Evolutionary conservation across 2,329 filamentous ascomycete species (phyloP).

Genomic region (Acrocalymma vagum): DNA sequence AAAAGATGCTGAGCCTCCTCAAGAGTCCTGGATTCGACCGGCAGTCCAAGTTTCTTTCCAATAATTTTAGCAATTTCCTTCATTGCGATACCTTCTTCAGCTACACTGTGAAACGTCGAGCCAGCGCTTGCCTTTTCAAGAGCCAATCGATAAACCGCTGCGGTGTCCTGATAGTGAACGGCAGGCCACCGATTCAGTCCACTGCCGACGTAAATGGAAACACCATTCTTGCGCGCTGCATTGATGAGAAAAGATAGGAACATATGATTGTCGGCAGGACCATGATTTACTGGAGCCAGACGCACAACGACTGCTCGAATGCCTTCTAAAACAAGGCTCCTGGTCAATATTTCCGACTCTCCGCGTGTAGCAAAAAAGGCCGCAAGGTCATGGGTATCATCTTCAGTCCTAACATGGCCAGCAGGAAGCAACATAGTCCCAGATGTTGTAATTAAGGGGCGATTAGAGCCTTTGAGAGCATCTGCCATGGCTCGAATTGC

Average conservation of each 20-base stretch:
- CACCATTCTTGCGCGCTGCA: constrained; percentile 37
- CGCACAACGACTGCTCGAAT: constrained; percentile 48
- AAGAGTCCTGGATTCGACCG: constrained; percentile 31
- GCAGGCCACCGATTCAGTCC: constrained; percentile 42
- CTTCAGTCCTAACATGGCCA: constrained; percentile 40
- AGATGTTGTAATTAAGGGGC: constrained; percentile 48
- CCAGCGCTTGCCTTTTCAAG: constrained; percentile 50
- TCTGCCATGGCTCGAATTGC: constrained; percentile 50
- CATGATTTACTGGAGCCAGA: constrained; percentile 52
- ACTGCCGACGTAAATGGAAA: constrained; percentile 46
- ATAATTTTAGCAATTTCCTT: constrained; percentile 48
- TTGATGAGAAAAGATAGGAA: constrained; percentile 39
- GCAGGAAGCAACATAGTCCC: constrained; percentile 44
- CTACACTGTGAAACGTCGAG: constrained; percentile 41
- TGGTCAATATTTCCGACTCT: constrained; percentile 9
- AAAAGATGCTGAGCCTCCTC: constrained; percentile 40
- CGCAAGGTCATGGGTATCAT: constrained; percentile 24
- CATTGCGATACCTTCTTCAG: constrained; percentile 45
- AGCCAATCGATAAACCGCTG: constrained; percentile 45
- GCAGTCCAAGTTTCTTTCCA: constrained; percentile 45
- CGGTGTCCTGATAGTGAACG: constrained; percentile 50
- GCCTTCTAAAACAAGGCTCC: constrained; percentile 18
- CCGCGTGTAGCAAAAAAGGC: constrained; percentile 18
- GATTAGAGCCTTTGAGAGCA: constrained; percentile 39
- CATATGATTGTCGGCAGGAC: constrained; percentile 37